Percentiles rank a stretch among this genome's conserved stretches.
Evolutionary conservation across 768 basidiomycete species (phyloP).

Genomic region (Lactarius pseudohatsudake): DNA sequence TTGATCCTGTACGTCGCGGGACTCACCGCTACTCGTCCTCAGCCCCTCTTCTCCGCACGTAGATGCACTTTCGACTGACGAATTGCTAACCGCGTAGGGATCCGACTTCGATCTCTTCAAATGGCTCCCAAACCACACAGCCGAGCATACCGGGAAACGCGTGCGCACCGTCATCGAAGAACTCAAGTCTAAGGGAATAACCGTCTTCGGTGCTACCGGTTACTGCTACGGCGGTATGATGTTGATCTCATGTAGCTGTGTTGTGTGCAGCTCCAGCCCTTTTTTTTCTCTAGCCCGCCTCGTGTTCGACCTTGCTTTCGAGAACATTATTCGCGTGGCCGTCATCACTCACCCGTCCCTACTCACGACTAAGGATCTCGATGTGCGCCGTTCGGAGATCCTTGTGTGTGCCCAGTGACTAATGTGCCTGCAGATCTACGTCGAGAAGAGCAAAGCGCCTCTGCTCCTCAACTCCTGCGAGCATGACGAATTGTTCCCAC

Average conservation of each 20-base stretch:
- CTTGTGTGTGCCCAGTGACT: neutral
- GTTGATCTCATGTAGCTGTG: neutral
- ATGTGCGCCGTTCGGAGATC: constrained; percentile 32
- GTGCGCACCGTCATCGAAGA: constrained; percentile 32
- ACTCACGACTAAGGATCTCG: constrained; percentile 41
- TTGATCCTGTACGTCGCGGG: constrained; percentile 23
- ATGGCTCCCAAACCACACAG: constrained; percentile 28
- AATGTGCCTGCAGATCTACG: constrained; percentile 35
- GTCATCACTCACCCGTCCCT: constrained; percentile 50
- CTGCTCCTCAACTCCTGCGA: constrained; percentile 46
- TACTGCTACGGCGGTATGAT: constrained; percentile 34
- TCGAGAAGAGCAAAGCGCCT: constrained; percentile 38
- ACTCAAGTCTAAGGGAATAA: constrained; percentile 37
- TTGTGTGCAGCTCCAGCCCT: neutral
- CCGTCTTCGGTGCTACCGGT: constrained; percentile 33
- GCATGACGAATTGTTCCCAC: constrained; percentile 37
- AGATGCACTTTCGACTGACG: neutral
- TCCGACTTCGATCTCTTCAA: constrained; percentile 1
- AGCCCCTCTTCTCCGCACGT: neutral
- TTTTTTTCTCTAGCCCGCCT: constrained; percentile 16
- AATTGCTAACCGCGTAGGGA: constrained; percentile 1
- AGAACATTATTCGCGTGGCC: constrained; percentile 40
- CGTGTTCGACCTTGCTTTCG: constrained; percentile 42
- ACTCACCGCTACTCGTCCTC: neutral
- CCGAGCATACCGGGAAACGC: constrained; percentile 24